These are phyloP conservation scores for Yamadazyma taylorii DNA, from an alignment of 1,139 yeast species.

Conservation along the genomic window DNA sequence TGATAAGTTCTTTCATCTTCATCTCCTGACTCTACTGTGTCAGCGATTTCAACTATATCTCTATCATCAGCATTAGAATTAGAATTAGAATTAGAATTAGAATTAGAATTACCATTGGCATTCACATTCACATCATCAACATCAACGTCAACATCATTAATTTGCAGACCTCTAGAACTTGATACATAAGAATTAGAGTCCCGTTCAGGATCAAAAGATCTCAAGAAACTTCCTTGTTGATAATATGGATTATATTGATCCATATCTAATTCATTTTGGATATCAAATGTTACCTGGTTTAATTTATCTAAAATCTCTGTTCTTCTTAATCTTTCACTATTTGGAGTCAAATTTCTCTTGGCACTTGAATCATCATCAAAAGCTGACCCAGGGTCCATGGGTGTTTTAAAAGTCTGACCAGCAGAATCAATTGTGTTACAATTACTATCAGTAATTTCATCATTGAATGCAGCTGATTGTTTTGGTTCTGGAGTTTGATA, in stretches of 20 bases:
- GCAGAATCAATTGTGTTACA: neutral
- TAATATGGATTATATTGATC: conserved; percentile 20
- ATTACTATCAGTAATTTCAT: neutral
- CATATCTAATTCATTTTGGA: conserved; percentile 31
- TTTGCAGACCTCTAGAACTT: conserved; percentile 5
- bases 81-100: no score
- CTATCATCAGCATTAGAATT: no score
- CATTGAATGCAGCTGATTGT: conserved; percentile 4
- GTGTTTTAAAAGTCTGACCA: conserved; percentile 11
- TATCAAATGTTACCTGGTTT: conserved; percentile 42
- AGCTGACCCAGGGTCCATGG: conserved; percentile 3
- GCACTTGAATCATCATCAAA: conserved; percentile 3
- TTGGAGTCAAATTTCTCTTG: conserved; percentile 11
- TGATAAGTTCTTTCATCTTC: no score
- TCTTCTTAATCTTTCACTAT: conserved; percentile 27
- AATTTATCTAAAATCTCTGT: conserved; percentile 41
- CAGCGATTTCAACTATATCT: no score
- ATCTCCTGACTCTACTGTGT: no score
- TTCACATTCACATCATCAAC: neutral
- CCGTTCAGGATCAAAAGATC: conserved; percentile 8
- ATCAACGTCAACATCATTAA: neutral
- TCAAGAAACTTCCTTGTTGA: conserved; percentile 9
- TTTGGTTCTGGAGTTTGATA: conserved; percentile 15
- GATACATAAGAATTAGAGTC: conserved; percentile 5
- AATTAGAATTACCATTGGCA: neutral